Percentiles rank a stretch among this genome's conserved stretches.
Conservation (phyloP, 164 flowering plant genomes). For the grape (Vitis vinifera) region DNA sequence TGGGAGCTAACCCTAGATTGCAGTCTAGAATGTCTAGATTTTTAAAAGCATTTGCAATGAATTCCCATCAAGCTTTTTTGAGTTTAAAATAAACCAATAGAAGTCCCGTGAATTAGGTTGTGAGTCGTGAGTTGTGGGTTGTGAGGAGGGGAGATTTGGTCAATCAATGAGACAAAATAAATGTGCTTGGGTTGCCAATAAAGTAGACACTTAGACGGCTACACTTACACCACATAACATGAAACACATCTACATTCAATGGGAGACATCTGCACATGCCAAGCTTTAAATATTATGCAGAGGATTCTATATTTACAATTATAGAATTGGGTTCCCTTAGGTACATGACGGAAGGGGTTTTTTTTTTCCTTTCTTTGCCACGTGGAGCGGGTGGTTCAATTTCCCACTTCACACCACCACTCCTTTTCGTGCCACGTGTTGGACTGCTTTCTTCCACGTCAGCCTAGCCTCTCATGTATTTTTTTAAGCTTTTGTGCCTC, state of each 20-base stretch:
- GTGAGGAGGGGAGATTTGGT: conserved; percentile 22
- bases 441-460: no score
- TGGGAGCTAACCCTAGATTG: conserved; percentile 37
- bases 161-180: conserved; percentile 45
- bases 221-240: conserved; percentile 33
- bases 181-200: conserved; percentile 29
- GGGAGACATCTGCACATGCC: conserved; percentile 48
- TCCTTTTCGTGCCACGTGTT: no score
- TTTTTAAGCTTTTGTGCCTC: no score
- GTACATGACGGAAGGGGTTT: no score
- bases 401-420: no score
- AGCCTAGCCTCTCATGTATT: no score
- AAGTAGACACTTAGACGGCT: conserved; percentile 44
- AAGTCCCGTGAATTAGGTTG: conserved; percentile 33
- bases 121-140: no score
- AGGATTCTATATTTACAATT: not conserved
- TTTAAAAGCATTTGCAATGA: conserved; percentile 5
- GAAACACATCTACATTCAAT: conserved; percentile 24
- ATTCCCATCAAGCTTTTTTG: conserved; percentile 11
- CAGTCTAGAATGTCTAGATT: conserved; percentile 41
- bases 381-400: no score
- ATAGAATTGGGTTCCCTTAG: not conserved
- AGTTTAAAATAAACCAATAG: conserved; percentile 5
- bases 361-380: no score
- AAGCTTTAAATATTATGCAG: conserved; percentile 7